Evolutionary conservation across 495 filamentous ascomycete genomes (phyloP).

Genomic region (Penicillium angulare): DNA sequence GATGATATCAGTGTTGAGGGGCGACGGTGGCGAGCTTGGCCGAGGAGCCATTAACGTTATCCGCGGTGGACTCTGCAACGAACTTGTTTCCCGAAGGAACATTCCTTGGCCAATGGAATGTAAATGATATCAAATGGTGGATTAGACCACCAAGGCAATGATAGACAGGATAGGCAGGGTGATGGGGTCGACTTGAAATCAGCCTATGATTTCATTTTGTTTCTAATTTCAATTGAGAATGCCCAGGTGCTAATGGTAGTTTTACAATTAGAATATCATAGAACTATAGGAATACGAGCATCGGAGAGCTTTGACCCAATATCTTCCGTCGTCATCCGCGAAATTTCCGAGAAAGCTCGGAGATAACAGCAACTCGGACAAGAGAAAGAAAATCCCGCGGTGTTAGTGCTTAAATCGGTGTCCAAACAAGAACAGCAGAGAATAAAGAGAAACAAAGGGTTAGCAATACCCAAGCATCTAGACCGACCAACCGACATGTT

Average conservation of each 20-base stretch:
- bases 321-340: background rate
- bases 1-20: constrained; percentile 18
- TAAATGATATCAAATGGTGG: constrained; percentile 28
- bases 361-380: constrained; percentile 3
- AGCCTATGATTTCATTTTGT: constrained; percentile 11
- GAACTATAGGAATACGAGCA: too few species aligned
- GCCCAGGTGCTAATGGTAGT: background rate
- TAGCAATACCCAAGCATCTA: too few species aligned
- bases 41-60: constrained; percentile 14
- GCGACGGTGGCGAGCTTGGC: constrained; percentile 11
- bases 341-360: background rate
- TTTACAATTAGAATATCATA: background rate
- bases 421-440: too few species aligned
- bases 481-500: too few species aligned
- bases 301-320: background rate
- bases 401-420: too few species aligned
- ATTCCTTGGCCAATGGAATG: constrained; percentile 17
- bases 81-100: constrained; percentile 19
- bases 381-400: background rate
- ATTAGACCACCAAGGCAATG: constrained; percentile 7
- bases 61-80: constrained; percentile 19
- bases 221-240: background rate
- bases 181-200: background rate
- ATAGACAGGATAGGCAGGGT: constrained; percentile 2
- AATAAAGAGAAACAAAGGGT: too few species aligned